Evolutionary conservation across 805 yeast genomes (phyloP), one percentile per base, ranked within the genome.

Genomic region (Ogataea pilisensis): DNA sequence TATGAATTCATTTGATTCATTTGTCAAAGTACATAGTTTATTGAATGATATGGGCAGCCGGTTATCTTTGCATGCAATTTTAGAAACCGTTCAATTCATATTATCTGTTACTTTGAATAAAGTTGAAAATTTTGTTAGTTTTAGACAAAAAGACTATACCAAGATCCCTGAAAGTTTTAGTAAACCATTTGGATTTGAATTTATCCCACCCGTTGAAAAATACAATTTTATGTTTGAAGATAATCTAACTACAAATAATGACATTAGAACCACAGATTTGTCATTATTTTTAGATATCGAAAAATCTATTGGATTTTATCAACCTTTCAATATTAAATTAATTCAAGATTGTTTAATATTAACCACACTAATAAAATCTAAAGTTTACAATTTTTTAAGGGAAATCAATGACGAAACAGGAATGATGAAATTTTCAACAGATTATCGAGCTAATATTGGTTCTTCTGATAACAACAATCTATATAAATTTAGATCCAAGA

Each of bases 341-440:
- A 20, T 60, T 3, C 51, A 55, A 38, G 54, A 57, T n/a, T 56
- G 66, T 31, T 50, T 66, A 26, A 60, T 66, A 1, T 40, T 66
- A 13, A 64, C 55, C 39, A 62, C 59, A 44, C 34, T 68, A 0
- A 44, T 72, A 14, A 65, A 61, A 39, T 65, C 66, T 27, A 55
- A 58, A 34, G 38, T 50, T 22, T 54, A 49, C 42, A 45, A 45
- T 31, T 41, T 37, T 24, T 34, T 58, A 17, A 40, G 43, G 18
- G 45, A 39, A 12, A 33, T 41, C 30, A 54, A 56, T 37, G 45
- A 49, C 24, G 54, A 48, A 29, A 37, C 47, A 1, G 50, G 44
- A 27, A 27, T 51, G 3, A 44, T 51, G 52, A 48, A 38, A 19
- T 51, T 50, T 31, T 46, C 51, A 6, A 31, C 52, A 3, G 44